Base-by-base conservation (phyloP, 2,329 filamentous ascomycete species). In the Xylaria sp. region DNA sequence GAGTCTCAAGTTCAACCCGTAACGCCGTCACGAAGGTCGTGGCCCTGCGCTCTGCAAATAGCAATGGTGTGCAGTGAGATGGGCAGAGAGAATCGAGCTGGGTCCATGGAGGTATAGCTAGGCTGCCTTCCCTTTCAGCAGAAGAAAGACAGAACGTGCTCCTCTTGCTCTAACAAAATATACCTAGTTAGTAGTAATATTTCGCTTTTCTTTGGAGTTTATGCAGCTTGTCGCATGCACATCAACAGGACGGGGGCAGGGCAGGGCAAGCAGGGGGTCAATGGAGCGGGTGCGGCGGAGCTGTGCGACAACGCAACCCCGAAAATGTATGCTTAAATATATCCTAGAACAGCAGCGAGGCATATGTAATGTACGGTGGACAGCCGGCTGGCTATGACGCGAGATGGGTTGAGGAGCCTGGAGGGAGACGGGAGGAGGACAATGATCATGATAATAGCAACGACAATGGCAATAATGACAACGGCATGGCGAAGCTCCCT, bases 201-300 rank as follows among this genome's bases (percentile, higher is more conserved):
- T 66, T 68, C 53, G 20, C 10, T 44, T 70, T 74, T 73, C 65
- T 71, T 55, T 66, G 64, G 63, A 25, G 63, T 42, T 53, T 71
- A 72, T 72, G 71, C 70, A 66, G 73, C 69, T 72, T 73, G 68
- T 72, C 66, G 71, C 64, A 69, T 70, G 67, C 70, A 68, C 71
- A 70, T 65, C 66, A 64, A 61, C 61, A 47, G 53, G 60, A 55
- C 66, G 51, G 56, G 62, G 67, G 60, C 57, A 69, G 56, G 53
- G 44, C 56, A 61, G 57, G 54, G 54, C 65, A 70, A 69, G 49
- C 63, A 69, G 53, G 61, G 60, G 65, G 44, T 50, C 51, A 63
- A 58, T 49, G 42, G 49, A 56, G 61, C 49, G 62, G 63, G 38
- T 57, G 56, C 57, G 56, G 61, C 64, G 59, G 65, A 61, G 51